Evolutionary conservation across 2,329 filamentous ascomycete species (phyloP).

Genomic region (Verticillium nonalfalfae): DNA sequence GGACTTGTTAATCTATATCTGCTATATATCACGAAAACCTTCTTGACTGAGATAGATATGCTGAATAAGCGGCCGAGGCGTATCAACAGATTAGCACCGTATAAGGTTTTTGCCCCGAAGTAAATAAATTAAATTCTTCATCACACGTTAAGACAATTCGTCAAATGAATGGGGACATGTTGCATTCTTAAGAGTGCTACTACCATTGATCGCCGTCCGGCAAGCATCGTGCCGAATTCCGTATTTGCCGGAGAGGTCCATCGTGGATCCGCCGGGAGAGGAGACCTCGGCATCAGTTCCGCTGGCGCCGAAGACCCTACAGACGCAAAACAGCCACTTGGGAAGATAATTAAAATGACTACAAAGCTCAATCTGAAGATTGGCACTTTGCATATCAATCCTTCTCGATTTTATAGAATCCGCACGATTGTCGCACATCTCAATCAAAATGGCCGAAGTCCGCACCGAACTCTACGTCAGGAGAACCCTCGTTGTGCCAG

Average conservation of each 20-base stretch:
- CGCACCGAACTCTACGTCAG: slow-evolving; percentile 1
- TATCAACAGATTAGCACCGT: background rate
- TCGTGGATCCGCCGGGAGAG: background rate
- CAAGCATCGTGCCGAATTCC: background rate
- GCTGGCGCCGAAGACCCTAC: background rate
- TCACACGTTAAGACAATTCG: background rate
- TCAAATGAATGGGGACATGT: background rate
- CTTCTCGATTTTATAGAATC: background rate
- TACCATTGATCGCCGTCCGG: background rate
- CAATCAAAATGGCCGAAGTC: background rate
- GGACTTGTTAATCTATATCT: background rate
- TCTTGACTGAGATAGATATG: background rate
- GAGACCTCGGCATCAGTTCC: background rate
- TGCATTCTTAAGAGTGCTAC: background rate
- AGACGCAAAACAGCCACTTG: background rate
- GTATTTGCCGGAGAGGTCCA: background rate
- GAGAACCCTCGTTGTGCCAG: background rate
- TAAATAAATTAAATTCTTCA: background rate
- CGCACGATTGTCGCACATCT: background rate
- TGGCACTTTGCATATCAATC: background rate
- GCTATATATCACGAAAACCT: background rate
- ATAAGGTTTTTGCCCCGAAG: background rate
- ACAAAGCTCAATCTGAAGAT: background rate
- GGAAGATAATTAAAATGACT: background rate
- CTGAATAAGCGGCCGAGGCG: background rate